Evolutionary conservation across 176 grass and related monocot species (phyloP).

Genomic region (Bromus sterilis): DNA sequence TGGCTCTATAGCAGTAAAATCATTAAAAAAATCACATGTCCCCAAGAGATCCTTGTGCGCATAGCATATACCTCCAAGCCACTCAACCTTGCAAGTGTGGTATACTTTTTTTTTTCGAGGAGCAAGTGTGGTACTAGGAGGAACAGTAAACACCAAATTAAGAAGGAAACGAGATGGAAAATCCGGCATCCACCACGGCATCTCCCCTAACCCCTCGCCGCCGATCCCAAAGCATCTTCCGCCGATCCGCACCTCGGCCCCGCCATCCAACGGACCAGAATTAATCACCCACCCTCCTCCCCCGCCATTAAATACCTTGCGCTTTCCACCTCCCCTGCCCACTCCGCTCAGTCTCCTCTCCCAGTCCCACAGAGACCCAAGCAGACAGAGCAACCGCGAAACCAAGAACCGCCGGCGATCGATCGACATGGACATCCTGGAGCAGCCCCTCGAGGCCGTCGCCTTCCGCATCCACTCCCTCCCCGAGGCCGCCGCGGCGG

Average conservation of each 20-base stretch:
- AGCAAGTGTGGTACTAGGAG: no score
- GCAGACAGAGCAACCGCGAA: background rate
- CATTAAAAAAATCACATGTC: no score
- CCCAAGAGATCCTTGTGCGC: background rate
- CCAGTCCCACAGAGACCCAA: background rate
- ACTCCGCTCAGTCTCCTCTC: background rate
- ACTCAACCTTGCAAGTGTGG: no score
- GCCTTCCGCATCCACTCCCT: constrained; percentile 54
- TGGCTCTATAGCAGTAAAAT: no score
- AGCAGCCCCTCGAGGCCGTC: constrained; percentile 49
- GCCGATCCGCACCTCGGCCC: background rate
- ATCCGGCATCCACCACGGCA: constrained; percentile 25
- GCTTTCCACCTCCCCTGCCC: background rate
- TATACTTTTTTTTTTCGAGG: no score
- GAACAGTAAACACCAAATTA: background rate
- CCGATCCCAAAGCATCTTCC: constrained; percentile 53
- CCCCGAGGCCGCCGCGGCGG: constrained; percentile 12
- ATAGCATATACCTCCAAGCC: background rate
- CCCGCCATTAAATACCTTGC: constrained; percentile 47
- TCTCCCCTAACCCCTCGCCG: background rate
- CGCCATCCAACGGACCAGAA: constrained; percentile 27
- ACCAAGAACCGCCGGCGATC: background rate
- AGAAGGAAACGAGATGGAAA: background rate
- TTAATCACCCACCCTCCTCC: background rate
- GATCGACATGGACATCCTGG: constrained; percentile 55